Evolutionary conservation across 2,329 filamentous ascomycete species (phyloP).

Genomic region (Aspergillus chevalieri): DNA sequence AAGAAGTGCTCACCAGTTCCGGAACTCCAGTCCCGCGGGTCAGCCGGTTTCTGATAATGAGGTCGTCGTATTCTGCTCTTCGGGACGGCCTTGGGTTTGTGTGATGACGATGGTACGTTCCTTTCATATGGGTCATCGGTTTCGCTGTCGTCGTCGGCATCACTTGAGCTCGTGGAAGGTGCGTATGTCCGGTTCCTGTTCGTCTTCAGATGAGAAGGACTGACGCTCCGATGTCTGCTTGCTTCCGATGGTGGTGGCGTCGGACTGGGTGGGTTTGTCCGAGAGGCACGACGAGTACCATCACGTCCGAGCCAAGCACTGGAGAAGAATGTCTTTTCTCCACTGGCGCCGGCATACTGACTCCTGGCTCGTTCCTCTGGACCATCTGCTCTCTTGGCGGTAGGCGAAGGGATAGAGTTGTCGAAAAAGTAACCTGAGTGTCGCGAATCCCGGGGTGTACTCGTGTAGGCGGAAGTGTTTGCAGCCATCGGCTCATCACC

Average conservation of each 20-base stretch:
- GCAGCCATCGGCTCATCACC: conserved; percentile 54
- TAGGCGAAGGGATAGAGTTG: conserved; percentile 35
- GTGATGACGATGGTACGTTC: conserved; percentile 5
- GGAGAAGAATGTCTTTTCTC: conserved; percentile 53
- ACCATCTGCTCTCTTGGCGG: conserved; percentile 37
- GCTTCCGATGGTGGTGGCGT: conserved; percentile 15
- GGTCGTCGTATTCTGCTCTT: conserved; percentile 31
- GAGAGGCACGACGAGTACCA: conserved; percentile 33
- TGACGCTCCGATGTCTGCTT: conserved; percentile 39
- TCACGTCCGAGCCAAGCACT: conserved; percentile 48
- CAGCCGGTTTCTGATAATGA: conserved; percentile 18
- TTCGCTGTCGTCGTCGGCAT: conserved; percentile 24
- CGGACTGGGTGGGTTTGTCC: conserved; percentile 33
- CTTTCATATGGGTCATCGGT: neutral
- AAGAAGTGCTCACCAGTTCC: conserved; percentile 28
- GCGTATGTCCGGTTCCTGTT: conserved; percentile 27
- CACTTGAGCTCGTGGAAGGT: conserved; percentile 36
- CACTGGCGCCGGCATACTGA: conserved; percentile 49
- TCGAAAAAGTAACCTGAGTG: conserved; percentile 27
- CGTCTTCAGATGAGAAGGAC: conserved; percentile 32
- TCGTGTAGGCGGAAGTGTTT: conserved; percentile 47
- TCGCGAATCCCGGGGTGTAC: conserved; percentile 21
- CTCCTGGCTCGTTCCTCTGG: conserved; percentile 45
- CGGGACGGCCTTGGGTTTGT: conserved; percentile 38
- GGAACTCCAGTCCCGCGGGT: conserved; percentile 16